Evolutionary conservation across 2,329 filamentous ascomycete species (phyloP), one percentile per base, ranked within the genome.

Genomic region (Penicillium sp.): DNA sequence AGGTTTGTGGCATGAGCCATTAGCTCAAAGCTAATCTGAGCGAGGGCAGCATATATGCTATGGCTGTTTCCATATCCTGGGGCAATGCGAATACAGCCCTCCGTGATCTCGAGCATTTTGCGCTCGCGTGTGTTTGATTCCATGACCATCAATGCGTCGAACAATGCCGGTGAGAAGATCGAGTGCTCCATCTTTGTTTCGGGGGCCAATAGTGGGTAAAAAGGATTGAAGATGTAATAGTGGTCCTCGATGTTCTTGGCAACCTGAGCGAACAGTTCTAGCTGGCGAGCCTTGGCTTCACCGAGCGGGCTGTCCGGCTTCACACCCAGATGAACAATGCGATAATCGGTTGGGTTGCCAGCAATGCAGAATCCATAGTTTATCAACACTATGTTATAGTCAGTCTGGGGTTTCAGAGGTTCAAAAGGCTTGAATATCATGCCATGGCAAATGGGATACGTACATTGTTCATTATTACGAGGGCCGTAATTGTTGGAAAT

Each of bases 401-500:
- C 29, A 61, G 61, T 56, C 4, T 32, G 11, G 16, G 5, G 20
- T 10, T 34, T n/a, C 31, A 24, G 14, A n/a, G 5, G 14, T 18
- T 14, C 22, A 8, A 10, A 24, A 4, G 18, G 24, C 11, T 13
- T 10, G 11, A 20, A 20, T 16, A 20, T 10, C 14, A 9, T 2
- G 29, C 5, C 16, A 35, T 18, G 3, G 37, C 2, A 20, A 31
- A 24, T 1, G 22, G 1, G 22, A 39, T 29, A 59, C 73, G 45
- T 58, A 75, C 78, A 75, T 73, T 90, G 87, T 56, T 86, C 87
- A 65, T 91, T 92, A 7, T 87, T 89, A 72, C 90, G 89, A n/a
- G 78, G 74, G 31, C 88, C 88, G 66, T 92, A 92, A 69, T 89
- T 90, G 75, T 90, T 89, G 65, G 80, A 86, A 24, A 82, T 73